phyloP scores from a whole-genome alignment of 305 asterid species.

The Fraxinus nigra region DNA sequence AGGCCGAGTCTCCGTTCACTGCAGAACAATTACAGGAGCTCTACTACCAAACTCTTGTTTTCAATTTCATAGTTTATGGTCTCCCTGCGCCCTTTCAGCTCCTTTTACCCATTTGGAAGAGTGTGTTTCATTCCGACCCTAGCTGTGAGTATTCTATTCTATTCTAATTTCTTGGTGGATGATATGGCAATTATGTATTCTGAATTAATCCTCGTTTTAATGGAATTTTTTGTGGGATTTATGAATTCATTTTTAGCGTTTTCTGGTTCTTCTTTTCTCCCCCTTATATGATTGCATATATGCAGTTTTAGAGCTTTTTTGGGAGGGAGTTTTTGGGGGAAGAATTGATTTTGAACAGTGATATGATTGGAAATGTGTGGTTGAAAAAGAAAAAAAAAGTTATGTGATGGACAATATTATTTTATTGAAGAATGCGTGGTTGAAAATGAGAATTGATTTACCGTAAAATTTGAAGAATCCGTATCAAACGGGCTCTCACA shows the following conservation, averaged over 20 bases:
- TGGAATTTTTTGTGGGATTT: not conserved
- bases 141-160: slow-evolving; percentile 37
- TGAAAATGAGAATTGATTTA: too few species aligned
- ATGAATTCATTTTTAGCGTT: not conserved
- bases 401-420: too few species aligned
- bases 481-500: not conserved
- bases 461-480: too few species aligned
- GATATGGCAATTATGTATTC: not conserved
- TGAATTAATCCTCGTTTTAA: not conserved
- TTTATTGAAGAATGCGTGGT: too few species aligned
- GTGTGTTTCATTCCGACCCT: slow-evolving; percentile 36
- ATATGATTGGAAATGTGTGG: too few species aligned
- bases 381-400: too few species aligned
- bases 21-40: slow-evolving; percentile 38
- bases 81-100: slow-evolving; percentile 41
- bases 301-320: not conserved
- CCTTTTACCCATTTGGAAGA: slow-evolving; percentile 38
- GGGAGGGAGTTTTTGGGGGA: too few species aligned
- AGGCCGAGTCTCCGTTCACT: slow-evolving; percentile 31
- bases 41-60: slow-evolving; percentile 33
- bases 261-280: not conserved
- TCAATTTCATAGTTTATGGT: slow-evolving; percentile 36
- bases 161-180: not conserved
- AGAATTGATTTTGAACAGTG: too few species aligned
- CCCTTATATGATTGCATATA: not conserved